Base-by-base conservation (phyloP, 2,329 filamentous ascomycete genomes). In the Graphiopsis chlorocephala region DNA sequence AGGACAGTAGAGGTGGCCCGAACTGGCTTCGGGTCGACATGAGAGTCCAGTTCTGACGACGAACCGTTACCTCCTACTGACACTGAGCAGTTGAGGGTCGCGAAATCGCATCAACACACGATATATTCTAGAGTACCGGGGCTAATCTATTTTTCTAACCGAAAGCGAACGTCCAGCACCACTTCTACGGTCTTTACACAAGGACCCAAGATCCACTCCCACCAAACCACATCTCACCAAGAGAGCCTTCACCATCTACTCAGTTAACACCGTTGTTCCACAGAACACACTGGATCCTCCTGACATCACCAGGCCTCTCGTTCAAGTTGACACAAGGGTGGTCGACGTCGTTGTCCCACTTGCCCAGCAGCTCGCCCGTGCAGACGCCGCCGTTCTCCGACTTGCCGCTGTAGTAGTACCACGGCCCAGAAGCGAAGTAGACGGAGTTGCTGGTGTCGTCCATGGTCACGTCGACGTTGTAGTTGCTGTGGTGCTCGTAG, bases 331-430 rank as follows among this genome's bases (percentile, higher is more conserved):
- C 47, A 17, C 47, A 50, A 15, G 47, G 47, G 23, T 50, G 17
- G 26, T 50, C 47, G 47, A 12, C 28, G 11, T 50, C 47, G 4
- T 50, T 50, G 23, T 25, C 47, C 47, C 47, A 50, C 23, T 14
- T 26, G 12, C 47, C 47, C 47, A 50, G 25, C 47, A 50, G 6
- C 3, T 50, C 47, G 23, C 47, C 47, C 23, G 47, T 50, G 47
- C 47, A 50, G 47, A 50, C 47, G 4, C 47, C 47, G 25, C 47
- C 47, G 25, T 50, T 50, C 7, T 6, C 14, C 4, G 47, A 50
- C 47, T 50, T 50, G 47, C 47, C 47, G 47, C 47, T 50, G 47
- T 50, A 50, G 47, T 17, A 50, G 47, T 50, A 50, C 47, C 47
- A 50, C 23, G 47, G 47, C 14, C 47, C 47, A 3, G 47, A 50